Conservation (phyloP, 73 alveolate genomes). For the Tetrahymena malaccensis region DNA sequence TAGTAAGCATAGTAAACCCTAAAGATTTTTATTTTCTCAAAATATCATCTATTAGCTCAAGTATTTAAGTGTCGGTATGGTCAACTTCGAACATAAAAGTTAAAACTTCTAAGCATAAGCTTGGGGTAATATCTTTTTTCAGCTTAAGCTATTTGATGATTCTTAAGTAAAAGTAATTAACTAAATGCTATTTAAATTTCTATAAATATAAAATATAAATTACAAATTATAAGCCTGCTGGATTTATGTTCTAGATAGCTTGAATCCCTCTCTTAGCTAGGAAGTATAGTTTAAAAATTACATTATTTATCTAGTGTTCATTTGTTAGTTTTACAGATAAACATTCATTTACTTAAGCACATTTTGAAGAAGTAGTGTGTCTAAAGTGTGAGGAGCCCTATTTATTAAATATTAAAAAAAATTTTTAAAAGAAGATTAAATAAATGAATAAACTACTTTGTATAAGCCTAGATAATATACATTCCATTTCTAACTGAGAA, state of each 20-base stretch:
- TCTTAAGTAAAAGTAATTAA: neutral
- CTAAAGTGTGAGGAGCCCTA: neutral
- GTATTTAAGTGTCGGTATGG: neutral
- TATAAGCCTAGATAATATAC: neutral
- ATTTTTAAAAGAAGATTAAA: neutral
- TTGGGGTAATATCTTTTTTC: neutral
- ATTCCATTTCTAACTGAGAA: neutral
- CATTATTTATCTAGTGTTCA: neutral
- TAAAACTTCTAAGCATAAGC: neutral
- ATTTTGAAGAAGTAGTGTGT: neutral
- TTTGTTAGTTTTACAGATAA: neutral
- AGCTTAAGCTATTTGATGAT: neutral
- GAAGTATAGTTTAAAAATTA: neutral
- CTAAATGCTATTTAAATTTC: neutral
- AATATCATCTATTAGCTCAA: neutral
- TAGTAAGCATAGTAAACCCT: neutral
- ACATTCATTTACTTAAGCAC: neutral
- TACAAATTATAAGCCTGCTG: neutral
- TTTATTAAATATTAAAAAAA: neutral
- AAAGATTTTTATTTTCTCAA: neutral
- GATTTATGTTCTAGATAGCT: neutral
- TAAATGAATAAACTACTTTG: neutral
- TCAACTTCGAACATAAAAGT: neutral
- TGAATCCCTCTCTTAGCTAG: neutral
- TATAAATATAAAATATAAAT: neutral